A percentile compares a stretch with the other conserved stretches of the same genome.
Evolutionary conservation across 129 eudicot species (phyloP).

Genomic region (Silybum marianum): DNA sequence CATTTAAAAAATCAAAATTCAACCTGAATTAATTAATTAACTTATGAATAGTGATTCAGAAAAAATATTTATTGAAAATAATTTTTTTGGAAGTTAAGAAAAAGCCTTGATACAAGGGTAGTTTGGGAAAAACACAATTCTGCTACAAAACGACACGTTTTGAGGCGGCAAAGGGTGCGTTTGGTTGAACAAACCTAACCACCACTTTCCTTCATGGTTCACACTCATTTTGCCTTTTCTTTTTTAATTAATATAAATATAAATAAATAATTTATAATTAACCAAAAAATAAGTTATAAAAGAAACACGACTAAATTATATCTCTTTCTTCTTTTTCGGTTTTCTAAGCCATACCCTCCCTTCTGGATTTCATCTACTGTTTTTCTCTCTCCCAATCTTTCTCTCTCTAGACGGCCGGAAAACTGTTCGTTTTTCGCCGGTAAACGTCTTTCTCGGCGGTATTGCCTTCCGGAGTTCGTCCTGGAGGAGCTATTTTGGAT

Average conservation of each 20-base stretch:
- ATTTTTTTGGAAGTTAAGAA: background rate
- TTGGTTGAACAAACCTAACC: constrained; percentile 93
- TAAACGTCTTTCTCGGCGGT: constrained; percentile 17
- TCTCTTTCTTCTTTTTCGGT: constrained; percentile 54
- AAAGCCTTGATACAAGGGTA: constrained; percentile 25
- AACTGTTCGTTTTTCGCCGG: constrained; percentile 27
- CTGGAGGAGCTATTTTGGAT: constrained; percentile 14
- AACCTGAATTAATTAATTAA: background rate
- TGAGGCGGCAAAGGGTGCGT: constrained; percentile 58
- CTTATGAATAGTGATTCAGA: background rate
- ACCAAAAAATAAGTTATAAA: background rate
- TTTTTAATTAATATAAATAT: background rate
- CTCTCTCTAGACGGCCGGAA: constrained; percentile 30
- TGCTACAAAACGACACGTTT: constrained; percentile 51
- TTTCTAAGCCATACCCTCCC: constrained; percentile 43
- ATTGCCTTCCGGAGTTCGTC: constrained; percentile 14
- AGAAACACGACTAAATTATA: constrained; percentile 49
- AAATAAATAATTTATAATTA: background rate
- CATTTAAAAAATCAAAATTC: no score
- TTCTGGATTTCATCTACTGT: constrained; percentile 54
- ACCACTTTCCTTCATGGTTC: constrained; percentile 66
- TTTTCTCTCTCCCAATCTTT: constrained; percentile 34
- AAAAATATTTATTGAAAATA: background rate
- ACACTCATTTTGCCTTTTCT: constrained; percentile 43
- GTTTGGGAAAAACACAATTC: constrained; percentile 14